Evolutionary conservation across 2,329 filamentous ascomycete species (phyloP).

Genomic region (Verticillium isaacii): DNA sequence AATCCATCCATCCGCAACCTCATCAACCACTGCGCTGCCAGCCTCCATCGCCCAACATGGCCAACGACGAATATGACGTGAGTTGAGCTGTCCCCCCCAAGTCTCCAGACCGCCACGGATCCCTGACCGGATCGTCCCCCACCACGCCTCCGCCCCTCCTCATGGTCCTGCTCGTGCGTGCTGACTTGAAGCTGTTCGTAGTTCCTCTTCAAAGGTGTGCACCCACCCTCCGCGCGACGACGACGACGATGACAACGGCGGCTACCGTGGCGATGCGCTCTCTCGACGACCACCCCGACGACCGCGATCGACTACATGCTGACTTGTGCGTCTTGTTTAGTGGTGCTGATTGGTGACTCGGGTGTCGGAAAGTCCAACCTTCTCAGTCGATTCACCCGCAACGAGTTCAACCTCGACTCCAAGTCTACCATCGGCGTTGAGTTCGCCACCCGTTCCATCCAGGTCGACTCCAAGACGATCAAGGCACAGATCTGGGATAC

Average conservation of each 20-base stretch:
- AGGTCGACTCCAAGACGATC: slow-evolving; percentile 99
- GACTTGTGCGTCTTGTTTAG: slow-evolving; percentile 40
- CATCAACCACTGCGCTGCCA: slow-evolving; percentile 6
- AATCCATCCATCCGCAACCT: slow-evolving; percentile 15
- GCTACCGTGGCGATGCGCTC: slow-evolving; percentile 8
- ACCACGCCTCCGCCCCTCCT: slow-evolving; percentile 8
- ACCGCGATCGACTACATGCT: slow-evolving; percentile 14
- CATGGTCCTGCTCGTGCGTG: slow-evolving; percentile 2
- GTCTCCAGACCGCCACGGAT: neutral
- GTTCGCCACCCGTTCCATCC: slow-evolving; percentile 96
- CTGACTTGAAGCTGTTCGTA: slow-evolving; percentile 31
- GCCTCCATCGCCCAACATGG: slow-evolving; percentile 60
- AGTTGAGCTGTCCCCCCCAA: slow-evolving; percentile 31
- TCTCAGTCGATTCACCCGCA: slow-evolving; percentile 97
- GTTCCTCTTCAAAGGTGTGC: slow-evolving; percentile 98
- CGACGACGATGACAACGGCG: slow-evolving; percentile 1
- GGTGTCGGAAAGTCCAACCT: slow-evolving; percentile 99
- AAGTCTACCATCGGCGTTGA: slow-evolving; percentile 99
- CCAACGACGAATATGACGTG: slow-evolving; percentile 99
- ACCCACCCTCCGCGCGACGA: slow-evolving; percentile 19
- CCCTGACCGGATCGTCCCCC: slow-evolving; percentile 9
- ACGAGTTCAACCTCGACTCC: slow-evolving; percentile 99
- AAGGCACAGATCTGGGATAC: slow-evolving; percentile 99
- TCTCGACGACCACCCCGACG: slow-evolving; percentile 5
- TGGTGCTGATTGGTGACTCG: slow-evolving; percentile 98